Evolutionary conservation across 2,329 filamentous ascomycete genomes (phyloP).

Genomic region (Trichoderma oligosporum): DNA sequence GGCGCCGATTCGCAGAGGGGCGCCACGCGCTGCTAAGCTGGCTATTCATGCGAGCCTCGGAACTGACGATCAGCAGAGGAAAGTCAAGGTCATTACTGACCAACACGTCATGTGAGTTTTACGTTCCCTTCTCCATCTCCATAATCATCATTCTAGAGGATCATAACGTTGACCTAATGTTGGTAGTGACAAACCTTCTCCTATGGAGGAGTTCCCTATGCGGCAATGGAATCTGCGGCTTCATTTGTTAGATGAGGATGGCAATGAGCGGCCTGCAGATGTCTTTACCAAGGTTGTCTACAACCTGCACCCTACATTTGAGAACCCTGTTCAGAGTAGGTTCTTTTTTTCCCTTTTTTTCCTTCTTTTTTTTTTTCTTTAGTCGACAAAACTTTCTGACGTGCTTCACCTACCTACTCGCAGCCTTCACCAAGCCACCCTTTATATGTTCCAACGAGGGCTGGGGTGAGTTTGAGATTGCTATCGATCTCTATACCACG

Average conservation of each 20-base stretch:
- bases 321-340: slow-evolving; percentile 79
- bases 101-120: slow-evolving; percentile 75
- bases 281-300: slow-evolving; percentile 92
- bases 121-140: not conserved
- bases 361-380: not conserved
- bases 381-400: not conserved
- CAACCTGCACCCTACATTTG: slow-evolving; percentile 91
- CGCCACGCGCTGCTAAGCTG: slow-evolving; percentile 21
- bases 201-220: slow-evolving; percentile 85
- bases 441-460: slow-evolving; percentile 91
- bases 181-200: slow-evolving; percentile 72
- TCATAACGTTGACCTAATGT: slow-evolving; percentile 22
- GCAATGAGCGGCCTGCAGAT: slow-evolving; percentile 75
- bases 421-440: slow-evolving; percentile 77
- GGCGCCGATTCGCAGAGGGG: slow-evolving; percentile 18
- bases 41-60: slow-evolving; percentile 15
- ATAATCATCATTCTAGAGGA: not conserved
- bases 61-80: slow-evolving; percentile 60
- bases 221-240: slow-evolving; percentile 87
- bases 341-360: slow-evolving; percentile 22
- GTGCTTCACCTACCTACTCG: not conserved
- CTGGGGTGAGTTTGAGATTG: slow-evolving; percentile 98
- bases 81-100: slow-evolving; percentile 88
- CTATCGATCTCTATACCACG: slow-evolving; percentile 73
- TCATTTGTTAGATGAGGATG: slow-evolving; percentile 78